Percentiles rank a stretch among this genome's conserved stretches.
Conservation (phyloP, 2,329 filamentous ascomycete genomes). For the Fusarium poae region DNA sequence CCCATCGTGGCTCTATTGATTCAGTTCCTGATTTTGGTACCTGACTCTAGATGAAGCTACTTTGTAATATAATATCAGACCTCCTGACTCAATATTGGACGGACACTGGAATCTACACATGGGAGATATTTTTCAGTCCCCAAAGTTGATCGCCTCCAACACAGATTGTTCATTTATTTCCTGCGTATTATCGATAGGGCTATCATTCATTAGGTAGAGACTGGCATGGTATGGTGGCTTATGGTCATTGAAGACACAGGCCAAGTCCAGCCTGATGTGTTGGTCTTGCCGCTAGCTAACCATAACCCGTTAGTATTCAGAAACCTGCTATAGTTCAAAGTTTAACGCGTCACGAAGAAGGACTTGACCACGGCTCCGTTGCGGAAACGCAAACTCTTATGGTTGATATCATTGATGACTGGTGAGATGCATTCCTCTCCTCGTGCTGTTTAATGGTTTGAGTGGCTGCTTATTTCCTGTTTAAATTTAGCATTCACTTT, state of each 20-base stretch:
- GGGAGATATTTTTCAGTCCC: no score
- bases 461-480: neutral
- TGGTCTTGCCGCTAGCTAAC: neutral
- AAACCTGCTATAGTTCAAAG: neutral
- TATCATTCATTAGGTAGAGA: no score
- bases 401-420: neutral
- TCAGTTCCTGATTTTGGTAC: neutral
- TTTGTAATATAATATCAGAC: accelerated
- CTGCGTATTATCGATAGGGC: neutral
- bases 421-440: accelerated
- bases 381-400: neutral
- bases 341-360: neutral
- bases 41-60: no score
- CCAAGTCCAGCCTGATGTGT: accelerated
- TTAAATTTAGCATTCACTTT: neutral
- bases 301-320: neutral
- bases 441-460: neutral
- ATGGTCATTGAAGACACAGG: neutral
- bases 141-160: neutral
- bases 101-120: neutral
- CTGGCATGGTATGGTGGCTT: neutral
- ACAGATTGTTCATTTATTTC: neutral
- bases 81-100: neutral
- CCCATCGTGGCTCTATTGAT: neutral
- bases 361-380: neutral